Percentiles rank a stretch among this genome's conserved stretches.
Conservation (phyloP, 2,329 filamentous ascomycete genomes). For the Aspergillus tubingensis region DNA sequence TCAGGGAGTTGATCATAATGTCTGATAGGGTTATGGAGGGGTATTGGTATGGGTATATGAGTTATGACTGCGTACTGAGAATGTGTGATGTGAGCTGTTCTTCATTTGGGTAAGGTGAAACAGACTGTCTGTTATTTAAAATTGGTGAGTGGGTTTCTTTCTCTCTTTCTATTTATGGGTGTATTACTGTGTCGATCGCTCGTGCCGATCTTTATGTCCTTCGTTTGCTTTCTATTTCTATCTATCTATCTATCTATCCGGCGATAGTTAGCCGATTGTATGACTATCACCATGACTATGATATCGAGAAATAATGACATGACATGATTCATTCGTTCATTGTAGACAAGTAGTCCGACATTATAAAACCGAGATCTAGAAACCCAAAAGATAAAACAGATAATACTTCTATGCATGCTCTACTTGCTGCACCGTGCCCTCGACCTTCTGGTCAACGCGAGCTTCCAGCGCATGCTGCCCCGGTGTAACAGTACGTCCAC, state of each 20-base stretch:
- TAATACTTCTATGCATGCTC: slow-evolving; percentile 1
- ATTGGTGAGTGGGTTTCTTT: neutral
- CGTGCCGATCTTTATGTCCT: neutral
- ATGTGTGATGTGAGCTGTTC: no score
- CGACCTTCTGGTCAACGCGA: slow-evolving; percentile 20
- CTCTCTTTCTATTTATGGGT: neutral
- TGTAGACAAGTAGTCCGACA: neutral
- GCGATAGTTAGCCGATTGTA: neutral
- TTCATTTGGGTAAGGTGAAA: neutral
- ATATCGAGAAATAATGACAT: neutral
- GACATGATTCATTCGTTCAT: neutral
- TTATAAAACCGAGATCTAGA: neutral
- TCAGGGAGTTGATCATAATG: no score
- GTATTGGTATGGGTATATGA: neutral
- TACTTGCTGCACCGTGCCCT: slow-evolving; percentile 17
- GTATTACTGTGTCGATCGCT: neutral
- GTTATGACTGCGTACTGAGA: neutral
- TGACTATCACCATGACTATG: no score
- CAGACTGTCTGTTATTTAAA: neutral
- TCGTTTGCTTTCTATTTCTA: neutral
- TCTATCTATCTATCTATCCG: neutral
- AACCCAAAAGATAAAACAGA: no score
- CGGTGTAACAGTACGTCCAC: slow-evolving; percentile 22
- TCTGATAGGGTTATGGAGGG: neutral
- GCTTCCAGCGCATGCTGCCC: slow-evolving; percentile 23